These are phyloP conservation scores for Wilcoxina mikolae DNA, from an alignment of 495 filamentous ascomycete genomes.

Conservation along the genomic window DNA sequence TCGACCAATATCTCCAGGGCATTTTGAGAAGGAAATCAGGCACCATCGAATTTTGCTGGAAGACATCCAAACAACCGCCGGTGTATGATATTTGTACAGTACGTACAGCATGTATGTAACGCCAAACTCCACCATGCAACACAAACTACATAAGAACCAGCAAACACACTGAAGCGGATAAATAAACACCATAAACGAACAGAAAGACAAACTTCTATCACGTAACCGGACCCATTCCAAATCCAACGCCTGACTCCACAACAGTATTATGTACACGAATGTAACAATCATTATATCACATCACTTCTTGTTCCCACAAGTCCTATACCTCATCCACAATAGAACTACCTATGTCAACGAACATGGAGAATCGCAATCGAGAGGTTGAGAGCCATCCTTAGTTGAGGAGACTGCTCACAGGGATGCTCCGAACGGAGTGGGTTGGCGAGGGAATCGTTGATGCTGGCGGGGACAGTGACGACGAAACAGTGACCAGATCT, in stretches of 20 bases:
- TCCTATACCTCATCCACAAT: no score
- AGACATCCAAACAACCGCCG: no score
- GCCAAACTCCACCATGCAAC: neutral
- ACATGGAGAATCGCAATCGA: no score
- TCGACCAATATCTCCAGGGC: no score
- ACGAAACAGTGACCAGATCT: neutral
- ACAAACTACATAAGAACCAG: neutral
- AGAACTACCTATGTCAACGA: no score
- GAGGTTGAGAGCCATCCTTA: neutral
- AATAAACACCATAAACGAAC: neutral
- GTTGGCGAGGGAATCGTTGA: neutral
- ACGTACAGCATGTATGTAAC: neutral
- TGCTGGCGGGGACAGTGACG: neutral
- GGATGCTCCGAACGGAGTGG: neutral
- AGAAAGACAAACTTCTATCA: conserved; percentile 1
- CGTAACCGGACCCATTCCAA: neutral
- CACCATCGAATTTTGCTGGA: no score
- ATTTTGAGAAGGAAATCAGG: no score
- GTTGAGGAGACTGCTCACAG: neutral
- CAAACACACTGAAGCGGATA: neutral
- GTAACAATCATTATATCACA: neutral
- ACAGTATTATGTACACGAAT: neutral
- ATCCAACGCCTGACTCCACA: neutral
- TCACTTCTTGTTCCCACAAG: neutral
- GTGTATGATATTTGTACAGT: neutral